Evolutionary conservation across 805 yeast species (phyloP).

Genomic region (Kuraishia hungarica): DNA sequence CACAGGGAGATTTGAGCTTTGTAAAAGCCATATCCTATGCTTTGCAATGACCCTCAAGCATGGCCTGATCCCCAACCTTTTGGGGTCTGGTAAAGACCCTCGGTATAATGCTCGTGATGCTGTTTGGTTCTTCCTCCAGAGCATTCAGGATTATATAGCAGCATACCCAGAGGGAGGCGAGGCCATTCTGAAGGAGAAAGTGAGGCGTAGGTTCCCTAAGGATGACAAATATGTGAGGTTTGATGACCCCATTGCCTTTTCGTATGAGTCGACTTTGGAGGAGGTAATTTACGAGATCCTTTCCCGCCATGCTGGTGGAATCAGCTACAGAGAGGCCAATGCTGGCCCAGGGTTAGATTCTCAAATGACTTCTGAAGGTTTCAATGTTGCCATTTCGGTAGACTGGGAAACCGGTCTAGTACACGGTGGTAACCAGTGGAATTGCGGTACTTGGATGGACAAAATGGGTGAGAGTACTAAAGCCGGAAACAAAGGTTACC

Average conservation of each 20-base stretch:
- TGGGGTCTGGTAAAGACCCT: slow-evolving; percentile 91
- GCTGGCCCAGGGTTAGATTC: slow-evolving; percentile 86
- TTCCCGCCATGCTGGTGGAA: slow-evolving; percentile 83
- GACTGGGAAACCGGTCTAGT: slow-evolving; percentile 88
- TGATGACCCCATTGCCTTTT: slow-evolving; percentile 70
- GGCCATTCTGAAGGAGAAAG: slow-evolving; percentile 57
- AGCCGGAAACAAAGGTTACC: slow-evolving; percentile 84
- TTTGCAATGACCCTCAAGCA: slow-evolving; percentile 91
- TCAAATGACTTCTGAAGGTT: slow-evolving; percentile 90
- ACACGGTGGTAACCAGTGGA: slow-evolving; percentile 85
- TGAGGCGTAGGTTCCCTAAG: slow-evolving; percentile 70
- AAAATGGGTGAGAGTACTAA: slow-evolving; percentile 92
- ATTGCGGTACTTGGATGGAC: slow-evolving; percentile 99
- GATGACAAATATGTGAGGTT: slow-evolving; percentile 71
- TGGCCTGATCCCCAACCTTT: slow-evolving; percentile 87
- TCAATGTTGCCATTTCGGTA: slow-evolving; percentile 69
- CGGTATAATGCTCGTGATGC: slow-evolving; percentile 96
- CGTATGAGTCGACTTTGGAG: slow-evolving; percentile 57
- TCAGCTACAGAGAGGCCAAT: slow-evolving; percentile 85
- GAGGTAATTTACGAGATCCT: slow-evolving; percentile 80
- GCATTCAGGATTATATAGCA: slow-evolving; percentile 73
- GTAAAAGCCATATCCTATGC: slow-evolving; percentile 70
- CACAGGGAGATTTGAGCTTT: slow-evolving; percentile 72
- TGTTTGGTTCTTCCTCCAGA: slow-evolving; percentile 87
- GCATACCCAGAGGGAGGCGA: slow-evolving; percentile 59